Evolutionary conservation across 2,329 filamentous ascomycete species (phyloP), one percentile per base, ranked within the genome.

Genomic region (Cladosporium austrohemisphaericum): DNA sequence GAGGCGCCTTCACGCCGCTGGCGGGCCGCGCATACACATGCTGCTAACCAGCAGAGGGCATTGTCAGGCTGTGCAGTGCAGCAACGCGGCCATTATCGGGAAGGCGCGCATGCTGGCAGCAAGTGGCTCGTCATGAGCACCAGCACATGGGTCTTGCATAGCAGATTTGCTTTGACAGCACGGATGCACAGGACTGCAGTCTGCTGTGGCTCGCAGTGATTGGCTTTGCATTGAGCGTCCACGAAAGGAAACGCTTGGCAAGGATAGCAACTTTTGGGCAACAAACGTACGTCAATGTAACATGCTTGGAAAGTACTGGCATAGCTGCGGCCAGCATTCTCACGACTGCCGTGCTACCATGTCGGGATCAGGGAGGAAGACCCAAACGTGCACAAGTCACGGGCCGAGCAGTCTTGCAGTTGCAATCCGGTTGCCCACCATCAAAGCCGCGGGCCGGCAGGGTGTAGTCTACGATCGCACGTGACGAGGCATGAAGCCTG

Each of bases 51-150:
- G 47, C 47, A 50, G 47, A 50, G 25, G 44, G 47, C 47, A 50
- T 50, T 50, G 47, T 50, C 47, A 43, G 47, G 47, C 38, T 41
- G 37, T 43, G 41, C 28, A 33, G 28, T 50, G 47, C 38, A 43
- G 47, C 13, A 29, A 36, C 18, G 32, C 40, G 47, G 16, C 37
- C 33, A 37, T 33, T 31, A 35, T 29, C 47, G 47, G 47, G 16
- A 26, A 43, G 38, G 23, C 29, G 47, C 47, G 22, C 47, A 50
- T n/a, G 32, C 38, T 43, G 38, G 22, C 47, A 43, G 41, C 20
- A 28, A 20, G 23, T 41, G 36, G 40, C 47, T 23, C 31, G 47
- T 43, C 47, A 43, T 41, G 38, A 41, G 38, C 38, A 50, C 38
- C 19, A 50, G 31, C 47, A 50, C 47, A 43, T 50, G 37, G 47